phyloP scores from a whole-genome alignment of 2,329 filamentous ascomycete genomes.

The Fusarium succisae region DNA sequence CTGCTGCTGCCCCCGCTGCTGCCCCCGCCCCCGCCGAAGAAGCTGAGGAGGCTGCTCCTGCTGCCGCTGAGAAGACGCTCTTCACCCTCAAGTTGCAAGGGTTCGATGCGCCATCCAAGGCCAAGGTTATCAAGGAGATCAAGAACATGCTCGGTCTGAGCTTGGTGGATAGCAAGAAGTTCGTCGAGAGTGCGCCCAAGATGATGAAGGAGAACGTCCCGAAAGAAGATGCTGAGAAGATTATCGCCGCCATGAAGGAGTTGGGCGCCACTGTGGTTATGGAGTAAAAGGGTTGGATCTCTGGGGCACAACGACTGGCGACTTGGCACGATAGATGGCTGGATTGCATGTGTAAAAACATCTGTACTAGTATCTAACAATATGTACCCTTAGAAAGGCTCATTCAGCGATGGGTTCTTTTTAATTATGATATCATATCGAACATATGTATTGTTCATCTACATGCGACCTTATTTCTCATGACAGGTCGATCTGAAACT shows the following conservation, averaged over 20 bases:
- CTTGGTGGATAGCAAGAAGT: constrained; percentile 99
- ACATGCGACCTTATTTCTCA: neutral
- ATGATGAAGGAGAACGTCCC: constrained; percentile 98
- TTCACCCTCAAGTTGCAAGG: constrained; percentile 95
- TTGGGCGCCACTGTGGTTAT: constrained; percentile 89
- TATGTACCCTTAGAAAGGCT: constrained; percentile 37
- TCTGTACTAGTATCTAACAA: constrained; percentile 51
- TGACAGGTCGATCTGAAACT: constrained; percentile 1
- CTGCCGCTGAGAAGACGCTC: constrained; percentile 93
- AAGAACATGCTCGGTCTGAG: constrained; percentile 95
- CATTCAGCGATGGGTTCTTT: constrained; percentile 26
- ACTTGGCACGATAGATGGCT: constrained; percentile 47
- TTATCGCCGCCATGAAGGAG: constrained; percentile 92
- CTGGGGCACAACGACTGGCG: constrained; percentile 32
- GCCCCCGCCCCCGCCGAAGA: constrained; percentile 74
- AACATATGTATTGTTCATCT: neutral
- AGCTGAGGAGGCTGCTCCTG: constrained; percentile 87
- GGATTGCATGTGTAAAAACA: constrained; percentile 52
- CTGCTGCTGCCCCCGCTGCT: constrained; percentile 71
- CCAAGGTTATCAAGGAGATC: constrained; percentile 99
- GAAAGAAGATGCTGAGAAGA: constrained; percentile 99
- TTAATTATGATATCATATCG: constrained; percentile 25
- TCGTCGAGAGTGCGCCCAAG: constrained; percentile 98
- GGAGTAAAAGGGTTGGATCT: constrained; percentile 70
- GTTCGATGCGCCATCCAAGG: constrained; percentile 89